phyloP scores from a whole-genome alignment of 2,329 filamentous ascomycete genomes.

The Penicillium polonicum region DNA sequence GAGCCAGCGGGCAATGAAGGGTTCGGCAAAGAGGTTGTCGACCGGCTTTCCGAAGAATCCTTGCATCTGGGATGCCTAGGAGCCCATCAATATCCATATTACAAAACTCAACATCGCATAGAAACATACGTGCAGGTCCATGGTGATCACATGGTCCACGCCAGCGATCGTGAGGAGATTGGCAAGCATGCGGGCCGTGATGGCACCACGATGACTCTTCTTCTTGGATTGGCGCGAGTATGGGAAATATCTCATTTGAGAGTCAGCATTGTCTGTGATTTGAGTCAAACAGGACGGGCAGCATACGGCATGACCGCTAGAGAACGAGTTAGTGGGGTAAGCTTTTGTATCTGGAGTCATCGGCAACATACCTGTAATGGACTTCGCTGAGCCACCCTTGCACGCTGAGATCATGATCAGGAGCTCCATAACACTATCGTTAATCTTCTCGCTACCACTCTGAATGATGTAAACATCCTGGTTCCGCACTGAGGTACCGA shows the following conservation, averaged over 20 bases:
- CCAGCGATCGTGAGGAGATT: slow-evolving; percentile 92
- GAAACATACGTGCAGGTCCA: slow-evolving; percentile 76
- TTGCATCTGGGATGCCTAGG: slow-evolving; percentile 88
- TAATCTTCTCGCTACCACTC: slow-evolving; percentile 92
- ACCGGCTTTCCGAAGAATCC: slow-evolving; percentile 98
- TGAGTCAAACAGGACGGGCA: slow-evolving; percentile 30
- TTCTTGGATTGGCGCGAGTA: slow-evolving; percentile 99
- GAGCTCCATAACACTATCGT: slow-evolving; percentile 98
- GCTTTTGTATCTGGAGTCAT: background rate
- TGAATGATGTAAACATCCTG: slow-evolving; percentile 99
- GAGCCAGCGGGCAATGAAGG: slow-evolving; percentile 94
- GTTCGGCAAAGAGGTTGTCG: slow-evolving; percentile 95
- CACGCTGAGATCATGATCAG: slow-evolving; percentile 99
- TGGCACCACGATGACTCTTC: slow-evolving; percentile 93
- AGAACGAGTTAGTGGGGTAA: slow-evolving; percentile 18
- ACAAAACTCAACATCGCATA: slow-evolving; percentile 3
- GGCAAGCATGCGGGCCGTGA: slow-evolving; percentile 94
- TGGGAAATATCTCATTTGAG: slow-evolving; percentile 72
- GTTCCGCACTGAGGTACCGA: slow-evolving; percentile 75
- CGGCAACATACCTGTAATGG: slow-evolving; percentile 75
- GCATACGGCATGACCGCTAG: slow-evolving; percentile 51
- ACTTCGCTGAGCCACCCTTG: slow-evolving; percentile 95
- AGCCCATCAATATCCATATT: slow-evolving; percentile 17
- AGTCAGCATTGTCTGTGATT: slow-evolving; percentile 38
- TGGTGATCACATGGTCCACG: slow-evolving; percentile 95